phyloP scores from a whole-genome alignment of 2,329 filamentous ascomycete genomes.

The Grosmannia serpens region DNA sequence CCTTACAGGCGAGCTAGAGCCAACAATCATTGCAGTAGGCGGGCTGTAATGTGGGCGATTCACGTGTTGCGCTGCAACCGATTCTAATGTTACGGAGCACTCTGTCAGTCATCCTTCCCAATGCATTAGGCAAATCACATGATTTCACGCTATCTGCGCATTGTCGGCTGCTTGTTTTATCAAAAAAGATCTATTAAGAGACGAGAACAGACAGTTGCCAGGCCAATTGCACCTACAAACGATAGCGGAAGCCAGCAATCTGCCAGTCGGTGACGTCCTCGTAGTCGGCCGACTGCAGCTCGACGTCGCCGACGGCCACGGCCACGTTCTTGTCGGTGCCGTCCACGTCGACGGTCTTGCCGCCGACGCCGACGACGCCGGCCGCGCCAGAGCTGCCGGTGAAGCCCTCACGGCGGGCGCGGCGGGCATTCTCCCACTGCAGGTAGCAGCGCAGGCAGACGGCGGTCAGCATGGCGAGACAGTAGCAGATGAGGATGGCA shows the following conservation, averaged over 20 bases:
- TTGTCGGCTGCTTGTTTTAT: too few relatives aligned
- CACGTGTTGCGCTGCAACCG: too few relatives aligned
- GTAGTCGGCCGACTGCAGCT: constrained; percentile 33
- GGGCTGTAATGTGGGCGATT: too few relatives aligned
- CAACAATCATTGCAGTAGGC: too few relatives aligned
- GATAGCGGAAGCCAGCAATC: constrained; percentile 46
- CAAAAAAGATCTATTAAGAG: too few relatives aligned
- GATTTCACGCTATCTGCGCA: too few relatives aligned
- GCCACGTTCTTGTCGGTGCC: constrained; percentile 14
- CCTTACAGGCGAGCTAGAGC: too few relatives aligned
- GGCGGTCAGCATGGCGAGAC: constrained; percentile 33
- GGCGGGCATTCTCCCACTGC: constrained; percentile 29
- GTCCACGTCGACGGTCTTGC: constrained; percentile 21
- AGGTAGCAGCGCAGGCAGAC: constrained; percentile 35
- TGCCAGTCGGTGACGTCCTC: constrained; percentile 51
- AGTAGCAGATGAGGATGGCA: constrained; percentile 45
- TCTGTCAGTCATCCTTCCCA: too few relatives aligned
- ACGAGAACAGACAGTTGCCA: too few relatives aligned
- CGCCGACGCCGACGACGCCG: constrained; percentile 25
- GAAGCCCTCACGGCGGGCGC: constrained; percentile 31
- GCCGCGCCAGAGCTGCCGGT: constrained; percentile 30
- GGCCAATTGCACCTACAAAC: constrained; percentile 19
- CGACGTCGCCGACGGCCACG: constrained; percentile 22
- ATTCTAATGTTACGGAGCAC: too few relatives aligned
- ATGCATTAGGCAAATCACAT: too few relatives aligned